Base-by-base conservation (phyloP, 148 eudicot genomes). In the Pouteria glomerata region DNA sequence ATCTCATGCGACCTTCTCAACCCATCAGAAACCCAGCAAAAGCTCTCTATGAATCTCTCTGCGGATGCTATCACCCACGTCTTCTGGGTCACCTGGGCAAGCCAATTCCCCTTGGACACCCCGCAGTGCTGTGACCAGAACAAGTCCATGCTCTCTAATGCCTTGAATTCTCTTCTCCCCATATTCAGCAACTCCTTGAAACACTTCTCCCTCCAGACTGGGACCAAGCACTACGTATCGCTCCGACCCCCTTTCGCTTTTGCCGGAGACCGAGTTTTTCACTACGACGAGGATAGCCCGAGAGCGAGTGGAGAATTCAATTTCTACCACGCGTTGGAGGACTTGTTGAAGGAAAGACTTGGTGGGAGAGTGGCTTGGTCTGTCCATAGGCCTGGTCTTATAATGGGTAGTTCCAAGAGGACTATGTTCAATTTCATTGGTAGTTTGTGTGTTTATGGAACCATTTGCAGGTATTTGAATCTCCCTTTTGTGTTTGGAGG, bases 41-140 rank as follows among this genome's bases (percentile, higher is more conserved):
- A 82, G 83, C 85, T 93, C 7, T 82, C 88, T 57, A n/a, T n/a
- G n/a, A n/a, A n/a, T n/a, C n/a, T 59, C 29, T 1, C 77, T 93
- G 66, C 71, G 74, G 11, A 92, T n/a, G n/a, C 87, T n/a, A 86
- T 83, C 60, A 93, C 97, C 18, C 97, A 93, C 47, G 41, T 93
- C 15, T 93, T 84, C 45, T 93, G 97, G 97, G 80, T 91, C 78
- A 93, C 98, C 16, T 93, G 98, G 98, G 95, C 97, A 24, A 82
- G 73, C 75, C 79, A 86, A 31, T 91, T 70, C 71, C 97, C 87
- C 0, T 74, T 88, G 23, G 94, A 87, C 58, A 90, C 78, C 82
- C 73, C 24, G 1, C 91, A 91, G 64, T 89, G 96, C 52, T 89
- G 73, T 35, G 85, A 91, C n/a, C 91, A 91, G 66, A 94, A 94